A percentile compares a stretch with the other conserved stretches of the same genome.
phyloP scores from a whole-genome alignment of 2,329 filamentous ascomycete genomes.

The Bipolaris cookei region DNA sequence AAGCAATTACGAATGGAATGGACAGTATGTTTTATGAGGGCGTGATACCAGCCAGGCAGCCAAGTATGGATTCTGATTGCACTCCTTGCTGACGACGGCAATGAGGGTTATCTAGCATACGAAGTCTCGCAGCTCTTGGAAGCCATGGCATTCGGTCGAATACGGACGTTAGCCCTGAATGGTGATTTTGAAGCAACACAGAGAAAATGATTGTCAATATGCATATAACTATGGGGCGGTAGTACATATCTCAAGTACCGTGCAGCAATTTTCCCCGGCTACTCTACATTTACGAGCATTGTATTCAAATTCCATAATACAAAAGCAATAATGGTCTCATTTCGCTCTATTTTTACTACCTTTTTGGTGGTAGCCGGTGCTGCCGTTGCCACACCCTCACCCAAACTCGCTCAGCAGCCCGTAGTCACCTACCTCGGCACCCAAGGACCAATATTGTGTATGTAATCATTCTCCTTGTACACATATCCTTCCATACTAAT shows the following conservation, averaged over 20 bases:
- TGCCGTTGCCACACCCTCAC: slow-evolving; percentile 25
- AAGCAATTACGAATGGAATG: slow-evolving; percentile 21
- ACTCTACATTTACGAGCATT: not conserved
- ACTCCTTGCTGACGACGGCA: slow-evolving; percentile 7
- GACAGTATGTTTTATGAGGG: slow-evolving; percentile 11
- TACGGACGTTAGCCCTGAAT: not conserved
- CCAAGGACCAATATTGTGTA: slow-evolving; percentile 40
- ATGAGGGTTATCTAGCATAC: slow-evolving; percentile 11
- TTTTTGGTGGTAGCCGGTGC: slow-evolving; percentile 25
- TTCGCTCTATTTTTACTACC: slow-evolving; percentile 30
- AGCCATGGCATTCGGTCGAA: slow-evolving; percentile 21
- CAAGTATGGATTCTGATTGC: not conserved
- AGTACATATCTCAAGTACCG: not conserved
- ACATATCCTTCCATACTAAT: not conserved
- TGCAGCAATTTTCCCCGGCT: not conserved
- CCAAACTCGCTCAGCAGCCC: slow-evolving; percentile 33
- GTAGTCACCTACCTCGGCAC: slow-evolving; percentile 43
- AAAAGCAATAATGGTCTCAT: slow-evolving; percentile 28
- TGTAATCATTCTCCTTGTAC: not conserved
- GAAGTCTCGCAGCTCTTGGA: slow-evolving; percentile 23
- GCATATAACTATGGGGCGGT: slow-evolving; percentile 1
- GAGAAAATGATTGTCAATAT: not conserved
- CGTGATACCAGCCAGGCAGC: not conserved
- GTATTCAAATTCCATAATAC: too few relatives aligned
- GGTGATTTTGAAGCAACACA: not conserved